Percentiles rank a stretch among this genome's conserved stretches.
These are phyloP conservation scores for Gnomoniopsis sp. DNA, from an alignment of 2,329 filamentous ascomycete species.

Conservation along the genomic window DNA sequence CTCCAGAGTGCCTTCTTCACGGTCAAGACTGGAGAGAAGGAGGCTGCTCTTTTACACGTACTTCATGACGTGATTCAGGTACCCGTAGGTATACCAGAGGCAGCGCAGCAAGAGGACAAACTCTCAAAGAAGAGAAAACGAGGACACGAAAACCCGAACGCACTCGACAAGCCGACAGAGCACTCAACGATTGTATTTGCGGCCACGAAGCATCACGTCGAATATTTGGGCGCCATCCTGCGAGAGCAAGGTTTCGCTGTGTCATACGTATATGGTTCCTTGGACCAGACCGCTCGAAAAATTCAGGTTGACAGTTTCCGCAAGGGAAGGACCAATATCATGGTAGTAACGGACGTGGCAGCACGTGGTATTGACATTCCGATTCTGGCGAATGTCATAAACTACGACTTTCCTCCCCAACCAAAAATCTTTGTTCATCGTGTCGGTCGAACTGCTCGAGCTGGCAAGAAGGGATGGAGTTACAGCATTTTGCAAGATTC, in stretches of 20 bases:
- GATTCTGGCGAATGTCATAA: slow-evolving; percentile 92
- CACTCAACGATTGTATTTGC: slow-evolving; percentile 95
- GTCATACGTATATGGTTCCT: slow-evolving; percentile 89
- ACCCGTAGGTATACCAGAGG: slow-evolving; percentile 63
- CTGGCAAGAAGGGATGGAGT: slow-evolving; percentile 88
- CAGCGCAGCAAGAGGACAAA: slow-evolving; percentile 43
- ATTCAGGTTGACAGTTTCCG: slow-evolving; percentile 91
- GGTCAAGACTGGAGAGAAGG: slow-evolving; percentile 89
- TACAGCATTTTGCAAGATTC: slow-evolving; percentile 87
- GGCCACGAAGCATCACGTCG: slow-evolving; percentile 95
- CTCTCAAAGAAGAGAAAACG: slow-evolving; percentile 71
- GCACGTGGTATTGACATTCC: slow-evolving; percentile 98
- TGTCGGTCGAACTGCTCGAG: slow-evolving; percentile 92
- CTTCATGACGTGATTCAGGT: slow-evolving; percentile 91
- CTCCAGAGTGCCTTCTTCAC: slow-evolving; percentile 95
- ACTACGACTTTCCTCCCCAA: slow-evolving; percentile 96
- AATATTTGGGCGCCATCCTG: slow-evolving; percentile 85
- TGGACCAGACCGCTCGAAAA: slow-evolving; percentile 91
- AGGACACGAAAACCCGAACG: slow-evolving; percentile 47
- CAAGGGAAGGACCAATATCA: slow-evolving; percentile 76
- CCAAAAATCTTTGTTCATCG: slow-evolving; percentile 96
- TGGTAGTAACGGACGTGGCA: slow-evolving; percentile 95
- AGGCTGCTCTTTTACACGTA: slow-evolving; percentile 85
- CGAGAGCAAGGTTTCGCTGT: slow-evolving; percentile 78
- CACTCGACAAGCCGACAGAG: slow-evolving; percentile 71